Conservation (phyloP, 352 stramenopile genomes). For the Phytophthora cactorum region DNA sequence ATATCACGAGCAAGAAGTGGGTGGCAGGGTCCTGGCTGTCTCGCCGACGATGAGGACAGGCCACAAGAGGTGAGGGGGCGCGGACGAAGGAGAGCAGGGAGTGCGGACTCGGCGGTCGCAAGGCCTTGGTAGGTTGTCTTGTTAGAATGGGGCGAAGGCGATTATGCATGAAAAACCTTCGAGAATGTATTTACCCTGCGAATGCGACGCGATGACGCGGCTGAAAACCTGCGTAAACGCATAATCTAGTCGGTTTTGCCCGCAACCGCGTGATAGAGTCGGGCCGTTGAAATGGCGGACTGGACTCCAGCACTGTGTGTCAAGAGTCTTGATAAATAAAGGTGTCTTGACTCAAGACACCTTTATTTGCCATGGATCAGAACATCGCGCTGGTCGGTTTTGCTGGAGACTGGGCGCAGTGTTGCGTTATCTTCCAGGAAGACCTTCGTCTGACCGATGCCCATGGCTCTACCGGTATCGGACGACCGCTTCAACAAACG, state of each 20-base stretch:
- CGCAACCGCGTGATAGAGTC: neutral
- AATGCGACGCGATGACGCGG: neutral
- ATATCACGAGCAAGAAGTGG: neutral
- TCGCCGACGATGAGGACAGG: conserved; percentile 5
- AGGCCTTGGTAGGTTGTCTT: conserved; percentile 8
- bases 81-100: conserved; percentile 4
- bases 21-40: neutral
- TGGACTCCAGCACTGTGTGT: too few species aligned
- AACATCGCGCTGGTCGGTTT: neutral
- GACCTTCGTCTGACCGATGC: conserved; percentile 1
- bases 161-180: conserved; percentile 24
- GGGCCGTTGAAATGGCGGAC: neutral
- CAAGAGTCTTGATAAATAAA: too few species aligned
- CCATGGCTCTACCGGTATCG: too few species aligned
- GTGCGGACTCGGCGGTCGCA: conserved; percentile 11
- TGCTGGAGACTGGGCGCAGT: neutral
- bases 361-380: neutral
- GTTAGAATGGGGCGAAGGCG: conserved; percentile 6
- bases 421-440: neutral
- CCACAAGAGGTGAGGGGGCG: conserved; percentile 3
- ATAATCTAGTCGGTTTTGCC: conserved; percentile 45
- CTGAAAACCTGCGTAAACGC: conserved; percentile 6
- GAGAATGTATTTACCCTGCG: neutral
- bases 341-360: neutral
- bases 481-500: neutral